Base-by-base conservation (phyloP, 2,329 filamentous ascomycete species). In the Dothidotthia symphoricarpi region DNA sequence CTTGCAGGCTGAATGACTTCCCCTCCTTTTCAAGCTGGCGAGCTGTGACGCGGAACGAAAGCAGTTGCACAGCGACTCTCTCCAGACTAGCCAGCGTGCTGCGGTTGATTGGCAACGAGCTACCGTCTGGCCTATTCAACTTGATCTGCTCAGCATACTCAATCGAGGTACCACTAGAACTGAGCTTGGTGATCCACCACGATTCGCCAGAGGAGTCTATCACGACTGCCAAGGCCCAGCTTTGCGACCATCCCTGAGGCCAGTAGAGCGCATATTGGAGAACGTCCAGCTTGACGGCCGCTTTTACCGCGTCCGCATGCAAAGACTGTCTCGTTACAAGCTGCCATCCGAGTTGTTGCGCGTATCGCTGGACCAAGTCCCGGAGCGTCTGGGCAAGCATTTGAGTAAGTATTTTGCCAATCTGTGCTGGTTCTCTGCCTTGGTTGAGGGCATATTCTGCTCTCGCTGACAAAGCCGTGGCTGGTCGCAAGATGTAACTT, bases 171-270 rank as follows among this genome's bases (percentile, higher is more conserved):
- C 51, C 49, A 14, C 34, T 53, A 5, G 49, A 28, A 12, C 45
- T 46, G 32, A 67, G 39, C 38, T 67, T 53, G 9, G 64, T 40
- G 11, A 65, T 51, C 65, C 65, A 68, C 66, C 66, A 69, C 26
- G 53, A 60, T 31, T 63, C 57, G 7, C 66, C 66, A 12, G 58
- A 46, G 2, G 61, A 37, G 35, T 61, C 61, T 14, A 68, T 52
- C 2, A 66, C 41, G 30, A 85, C 76, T 49, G 83, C 82, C 26
- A 94, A 69, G 46, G 83, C 80, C 86, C 88, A 95, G 35, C 77
- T 72, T 11, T 76, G 61, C 8, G 75, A 75, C 87, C 90, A 95
- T n/a, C 79, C 81, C 41, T 73, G 72, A 53, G 82, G 83, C 54
- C 76, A 80, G 47, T 94, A 82, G 69, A 89, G 86, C 12, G 78